A percentile compares a stretch with the other conserved stretches of the same genome.
These are phyloP conservation scores for Coemansia sp. DNA, from an alignment of 192 early-diverging fungal genomes.

Conservation along the genomic window DNA sequence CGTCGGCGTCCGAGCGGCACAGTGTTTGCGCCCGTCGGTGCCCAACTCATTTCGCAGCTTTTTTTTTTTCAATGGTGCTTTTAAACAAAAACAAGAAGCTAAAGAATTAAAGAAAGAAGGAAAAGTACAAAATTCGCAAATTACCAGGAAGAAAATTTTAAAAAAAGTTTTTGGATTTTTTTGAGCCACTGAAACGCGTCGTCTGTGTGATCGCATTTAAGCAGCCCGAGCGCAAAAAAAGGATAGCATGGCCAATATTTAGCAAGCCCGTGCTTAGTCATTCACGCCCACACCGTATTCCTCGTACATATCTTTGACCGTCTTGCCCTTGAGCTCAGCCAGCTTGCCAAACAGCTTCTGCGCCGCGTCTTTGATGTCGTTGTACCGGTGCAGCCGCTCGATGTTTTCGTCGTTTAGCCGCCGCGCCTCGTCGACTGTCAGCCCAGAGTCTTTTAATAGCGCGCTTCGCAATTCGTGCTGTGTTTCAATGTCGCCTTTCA, in stretches of 20 bases:
- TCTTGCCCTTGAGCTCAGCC: constrained; percentile 43
- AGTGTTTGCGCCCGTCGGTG: constrained; percentile 49
- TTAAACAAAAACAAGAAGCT: too few species aligned
- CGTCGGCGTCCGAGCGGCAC: constrained; percentile 46
- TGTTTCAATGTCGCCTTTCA: constrained; percentile 17
- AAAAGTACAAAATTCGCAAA: constrained; percentile 5
- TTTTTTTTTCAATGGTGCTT: neutral
- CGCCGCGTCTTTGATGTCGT: constrained; percentile 46
- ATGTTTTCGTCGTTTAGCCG: constrained; percentile 33
- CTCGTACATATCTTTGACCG: constrained; percentile 41
- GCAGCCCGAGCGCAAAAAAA: too few species aligned
- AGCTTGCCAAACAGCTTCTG: constrained; percentile 51
- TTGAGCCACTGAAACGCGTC: too few species aligned
- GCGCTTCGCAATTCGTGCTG: constrained; percentile 9
- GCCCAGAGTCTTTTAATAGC: constrained; percentile 5
- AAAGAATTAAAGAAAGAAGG: neutral
- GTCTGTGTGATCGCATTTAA: too few species aligned
- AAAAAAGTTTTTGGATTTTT: too few species aligned
- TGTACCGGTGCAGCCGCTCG: constrained; percentile 45
- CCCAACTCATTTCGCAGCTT: constrained; percentile 45
- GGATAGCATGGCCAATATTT: neutral
- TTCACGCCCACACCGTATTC: constrained; percentile 25
- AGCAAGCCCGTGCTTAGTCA: constrained; percentile 11
- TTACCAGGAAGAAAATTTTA: constrained; percentile 1
- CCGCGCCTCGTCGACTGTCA: constrained; percentile 29